Conservation (phyloP, 2,329 filamentous ascomycete genomes). For the Colletotrichum lentis region DNA sequence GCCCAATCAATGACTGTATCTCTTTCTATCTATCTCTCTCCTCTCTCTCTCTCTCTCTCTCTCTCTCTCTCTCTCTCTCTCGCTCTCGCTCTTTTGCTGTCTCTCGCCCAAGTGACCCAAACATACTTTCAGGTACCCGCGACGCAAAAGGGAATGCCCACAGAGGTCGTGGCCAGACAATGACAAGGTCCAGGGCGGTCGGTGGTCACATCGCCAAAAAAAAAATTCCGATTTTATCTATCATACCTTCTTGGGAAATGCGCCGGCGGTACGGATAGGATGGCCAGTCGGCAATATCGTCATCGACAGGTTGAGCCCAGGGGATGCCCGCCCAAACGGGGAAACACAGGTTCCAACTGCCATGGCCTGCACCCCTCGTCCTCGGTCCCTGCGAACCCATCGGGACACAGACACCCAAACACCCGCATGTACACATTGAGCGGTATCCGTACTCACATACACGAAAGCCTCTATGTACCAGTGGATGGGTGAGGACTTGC, state of each 20-base stretch:
- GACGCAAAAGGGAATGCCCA: conserved; percentile 12
- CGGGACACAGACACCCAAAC: neutral
- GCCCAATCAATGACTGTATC: no score
- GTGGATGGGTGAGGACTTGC: neutral
- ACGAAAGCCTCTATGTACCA: neutral
- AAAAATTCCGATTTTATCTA: no score
- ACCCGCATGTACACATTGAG: no score
- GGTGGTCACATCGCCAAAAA: no score
- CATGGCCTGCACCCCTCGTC: conserved; percentile 8
- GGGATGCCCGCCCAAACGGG: conserved; percentile 26
- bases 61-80: no score
- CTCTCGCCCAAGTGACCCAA: neutral
- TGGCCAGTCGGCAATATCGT: conserved; percentile 25
- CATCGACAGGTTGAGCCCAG: conserved; percentile 14
- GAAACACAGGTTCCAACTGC: neutral
- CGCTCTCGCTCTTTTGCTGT: no score
- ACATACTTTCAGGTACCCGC: conserved; percentile 36
- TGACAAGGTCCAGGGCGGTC: no score
- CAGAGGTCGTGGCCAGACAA: neutral
- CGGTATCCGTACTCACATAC: neutral
- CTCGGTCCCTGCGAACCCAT: neutral
- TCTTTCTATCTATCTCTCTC: no score
- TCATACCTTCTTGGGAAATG: no score
- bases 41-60: no score
- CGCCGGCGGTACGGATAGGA: neutral